These are phyloP conservation scores for Candida morakotiae DNA, from an alignment of 805 yeast genomes.

Conservation along the genomic window DNA sequence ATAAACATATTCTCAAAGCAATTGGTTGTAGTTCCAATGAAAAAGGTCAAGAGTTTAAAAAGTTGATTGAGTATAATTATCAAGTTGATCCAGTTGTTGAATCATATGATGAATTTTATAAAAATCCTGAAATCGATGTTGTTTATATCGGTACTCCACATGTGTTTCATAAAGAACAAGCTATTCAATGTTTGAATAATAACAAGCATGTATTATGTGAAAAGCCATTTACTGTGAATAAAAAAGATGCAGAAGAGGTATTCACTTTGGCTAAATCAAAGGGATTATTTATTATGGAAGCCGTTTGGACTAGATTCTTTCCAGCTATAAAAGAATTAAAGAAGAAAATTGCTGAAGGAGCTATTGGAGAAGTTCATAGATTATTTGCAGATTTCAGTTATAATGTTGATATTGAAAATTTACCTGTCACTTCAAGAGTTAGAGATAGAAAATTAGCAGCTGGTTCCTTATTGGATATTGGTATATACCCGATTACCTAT, in stretches of 20 bases:
- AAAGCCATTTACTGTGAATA: slow-evolving; percentile 50
- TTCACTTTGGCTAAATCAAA: slow-evolving; percentile 40
- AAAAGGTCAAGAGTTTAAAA: slow-evolving; percentile 34
- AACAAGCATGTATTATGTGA: slow-evolving; percentile 53
- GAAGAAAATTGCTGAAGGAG: slow-evolving; percentile 31
- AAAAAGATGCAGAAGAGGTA: slow-evolving; percentile 39
- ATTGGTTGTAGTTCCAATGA: slow-evolving; percentile 35
- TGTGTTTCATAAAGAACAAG: slow-evolving; percentile 45
- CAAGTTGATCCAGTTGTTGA: slow-evolving; percentile 23
- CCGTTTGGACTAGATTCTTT: slow-evolving; percentile 54
- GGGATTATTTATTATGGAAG: slow-evolving; percentile 52
- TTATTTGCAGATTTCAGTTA: slow-evolving; percentile 41
- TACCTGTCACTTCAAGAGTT: slow-evolving; percentile 32
- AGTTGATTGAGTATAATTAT: slow-evolving; percentile 16
- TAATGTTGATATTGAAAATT: slow-evolving; percentile 26
- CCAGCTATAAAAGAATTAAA: slow-evolving; percentile 37
- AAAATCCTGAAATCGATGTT: slow-evolving; percentile 41
- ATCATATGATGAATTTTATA: slow-evolving; percentile 42
- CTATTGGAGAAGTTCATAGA: slow-evolving; percentile 45
- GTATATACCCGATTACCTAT: slow-evolving; percentile 49
- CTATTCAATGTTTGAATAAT: slow-evolving; percentile 36
- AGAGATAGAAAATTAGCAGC: slow-evolving; percentile 48
- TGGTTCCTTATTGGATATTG: slow-evolving; percentile 54
- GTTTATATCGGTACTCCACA: slow-evolving; percentile 57
- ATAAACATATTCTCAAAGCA: slow-evolving; percentile 31